A percentile compares a stretch with the other conserved stretches of the same genome.
These are phyloP conservation scores for Venturia effusa DNA, from an alignment of 2,329 filamentous ascomycete species.

Conservation along the genomic window DNA sequence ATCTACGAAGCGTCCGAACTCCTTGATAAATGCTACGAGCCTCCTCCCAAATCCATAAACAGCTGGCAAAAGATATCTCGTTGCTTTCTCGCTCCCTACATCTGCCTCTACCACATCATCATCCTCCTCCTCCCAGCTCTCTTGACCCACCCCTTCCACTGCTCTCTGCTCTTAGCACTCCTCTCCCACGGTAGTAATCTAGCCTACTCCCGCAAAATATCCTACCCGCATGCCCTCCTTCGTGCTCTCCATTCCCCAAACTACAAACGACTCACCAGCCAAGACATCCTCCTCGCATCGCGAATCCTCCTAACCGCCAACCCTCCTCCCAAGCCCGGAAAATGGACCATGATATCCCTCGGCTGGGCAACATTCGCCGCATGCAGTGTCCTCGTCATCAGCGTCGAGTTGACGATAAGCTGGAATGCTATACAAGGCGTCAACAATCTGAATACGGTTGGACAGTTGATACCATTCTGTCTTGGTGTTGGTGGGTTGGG, in stretches of 20 bases:
- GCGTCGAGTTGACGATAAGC: conserved; percentile 16
- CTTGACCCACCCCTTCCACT: conserved; percentile 1
- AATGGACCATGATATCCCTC: not conserved
- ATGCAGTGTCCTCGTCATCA: conserved; percentile 13
- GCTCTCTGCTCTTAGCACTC: conserved; percentile 2
- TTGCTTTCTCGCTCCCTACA: not conserved
- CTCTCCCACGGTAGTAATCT: conserved; percentile 1
- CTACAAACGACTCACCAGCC: not conserved
- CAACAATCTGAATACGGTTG: conserved; percentile 14
- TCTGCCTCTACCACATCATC: not conserved
- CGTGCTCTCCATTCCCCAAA: not conserved
- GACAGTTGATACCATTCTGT: conserved; percentile 17
- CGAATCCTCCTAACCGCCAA: not conserved
- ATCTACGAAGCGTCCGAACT: conserved; percentile 6
- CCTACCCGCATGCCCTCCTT: not conserved
- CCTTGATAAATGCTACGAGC: not conserved
- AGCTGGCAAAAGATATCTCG: not conserved
- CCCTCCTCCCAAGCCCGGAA: not conserved
- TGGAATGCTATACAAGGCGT: conserved; percentile 19
- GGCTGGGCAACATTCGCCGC: conserved; percentile 4
- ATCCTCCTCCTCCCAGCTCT: not conserved
- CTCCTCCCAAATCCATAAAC: not conserved
- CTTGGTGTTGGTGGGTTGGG: conserved; percentile 15
- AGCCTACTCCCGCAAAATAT: not conserved
- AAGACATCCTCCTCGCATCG: conserved; percentile 7